These are phyloP conservation scores for Eucalyptus rudis DNA, from an alignment of 345 rosid genomes.

Conservation along the genomic window DNA sequence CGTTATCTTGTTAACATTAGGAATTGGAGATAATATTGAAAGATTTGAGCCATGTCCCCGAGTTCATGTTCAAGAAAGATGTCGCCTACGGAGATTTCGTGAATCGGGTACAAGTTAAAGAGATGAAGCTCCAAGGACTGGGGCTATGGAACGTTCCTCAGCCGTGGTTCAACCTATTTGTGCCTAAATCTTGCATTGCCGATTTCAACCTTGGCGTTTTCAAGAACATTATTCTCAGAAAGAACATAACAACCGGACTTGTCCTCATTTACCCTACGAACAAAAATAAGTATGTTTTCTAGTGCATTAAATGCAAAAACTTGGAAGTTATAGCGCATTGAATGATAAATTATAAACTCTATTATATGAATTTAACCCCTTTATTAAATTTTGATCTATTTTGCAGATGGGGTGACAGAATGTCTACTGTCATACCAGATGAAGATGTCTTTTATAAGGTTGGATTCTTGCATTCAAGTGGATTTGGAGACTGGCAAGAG, in stretches of 20 bases:
- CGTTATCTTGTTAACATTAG: not conserved
- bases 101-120: slow-evolving; percentile 11
- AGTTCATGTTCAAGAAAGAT: slow-evolving; percentile 10
- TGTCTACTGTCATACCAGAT: too few species aligned
- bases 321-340: too few species aligned
- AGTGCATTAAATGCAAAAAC: too few species aligned
- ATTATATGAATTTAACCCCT: too few species aligned
- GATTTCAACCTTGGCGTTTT: slow-evolving; percentile 23
- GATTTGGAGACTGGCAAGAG: too few species aligned
- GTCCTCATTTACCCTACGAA: not conserved
- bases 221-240: slow-evolving; percentile 10
- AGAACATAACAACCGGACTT: not conserved
- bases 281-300: too few species aligned
- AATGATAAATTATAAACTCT: too few species aligned
- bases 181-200: slow-evolving; percentile 19
- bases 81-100: slow-evolving; percentile 15
- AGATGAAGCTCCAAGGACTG: not conserved
- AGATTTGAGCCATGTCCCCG: not conserved
- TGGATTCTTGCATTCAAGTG: too few species aligned
- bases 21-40: slow-evolving; percentile 1
- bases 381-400: too few species aligned
- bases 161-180: slow-evolving; percentile 27
- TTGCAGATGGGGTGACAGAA: too few species aligned
- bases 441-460: too few species aligned
- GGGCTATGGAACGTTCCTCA: slow-evolving; percentile 21